A percentile compares a stretch with the other conserved stretches of the same genome.
Evolutionary conservation across 1,139 yeast species (phyloP).

Genomic region (Kodamaea derodonti): DNA sequence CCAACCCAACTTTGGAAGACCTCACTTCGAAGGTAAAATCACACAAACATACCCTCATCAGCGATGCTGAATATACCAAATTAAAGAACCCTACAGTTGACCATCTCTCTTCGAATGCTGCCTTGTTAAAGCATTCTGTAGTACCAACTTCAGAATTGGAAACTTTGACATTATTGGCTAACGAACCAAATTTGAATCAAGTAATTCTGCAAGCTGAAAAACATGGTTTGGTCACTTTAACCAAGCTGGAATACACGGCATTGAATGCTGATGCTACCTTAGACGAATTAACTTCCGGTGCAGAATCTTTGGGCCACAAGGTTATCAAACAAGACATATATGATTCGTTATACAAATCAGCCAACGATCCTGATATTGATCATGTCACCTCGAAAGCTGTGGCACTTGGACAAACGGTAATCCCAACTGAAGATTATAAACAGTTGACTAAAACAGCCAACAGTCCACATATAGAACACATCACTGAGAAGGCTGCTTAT

Average conservation of each 20-base stretch:
- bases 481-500: conserved; percentile 9
- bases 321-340: conserved; percentile 13
- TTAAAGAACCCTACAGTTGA: conserved; percentile 12
- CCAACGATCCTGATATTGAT: conserved; percentile 19
- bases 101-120: conserved; percentile 18
- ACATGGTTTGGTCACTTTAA: conserved; percentile 32
- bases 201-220: conserved; percentile 35
- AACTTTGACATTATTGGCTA: conserved; percentile 19
- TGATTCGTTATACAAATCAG: conserved; percentile 11
- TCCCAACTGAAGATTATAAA: conserved; percentile 14
- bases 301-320: conserved; percentile 10
- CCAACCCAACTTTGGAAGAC: conserved; percentile 23
- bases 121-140: conserved; percentile 9
- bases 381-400: conserved; percentile 18
- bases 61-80: conserved; percentile 11
- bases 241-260: conserved; percentile 32
- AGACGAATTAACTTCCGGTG: conserved; percentile 14
- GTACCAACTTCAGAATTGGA: conserved; percentile 13
- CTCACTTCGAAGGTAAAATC: conserved; percentile 14
- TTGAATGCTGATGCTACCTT: conserved; percentile 30
- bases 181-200: conserved; percentile 30
- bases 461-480: conserved; percentile 13
- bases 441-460: conserved; percentile 10
- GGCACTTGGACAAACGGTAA: conserved; percentile 14
- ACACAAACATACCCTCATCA: conserved; percentile 16